Evolutionary conservation across 1,284 basidiomycete genomes (phyloP), one percentile per base, ranked within the genome.

Genomic region (Cystobasidiaceae sp.): DNA sequence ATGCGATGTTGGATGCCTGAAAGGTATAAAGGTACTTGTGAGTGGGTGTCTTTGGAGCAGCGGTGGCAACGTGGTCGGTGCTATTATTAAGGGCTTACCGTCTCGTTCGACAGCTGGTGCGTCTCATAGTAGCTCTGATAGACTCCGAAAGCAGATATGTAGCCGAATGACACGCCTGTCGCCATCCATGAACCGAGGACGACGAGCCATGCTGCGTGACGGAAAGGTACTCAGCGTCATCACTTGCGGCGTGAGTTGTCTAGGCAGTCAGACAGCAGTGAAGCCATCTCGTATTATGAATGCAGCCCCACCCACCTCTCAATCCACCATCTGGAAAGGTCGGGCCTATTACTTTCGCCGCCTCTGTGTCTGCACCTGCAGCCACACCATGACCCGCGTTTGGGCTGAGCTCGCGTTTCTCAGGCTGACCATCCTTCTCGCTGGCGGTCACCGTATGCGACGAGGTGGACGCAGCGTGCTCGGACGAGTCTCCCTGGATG

Each of bases 131-230:
- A 64, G 13, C 37, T 43, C 39, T 62, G 60, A 27, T 34, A 62
- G 49, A 62, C 60, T 23, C 60, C 60, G 34, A 62, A 62, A n/a
- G 60, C 41, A 8, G 60, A 62, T 39, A 62, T 62, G 41, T 62
- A 62, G 7, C 61, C 61, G 28, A 43, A 56, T 13, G 61, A 50
- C 3, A 50, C 60, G 13, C 44, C 27, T 0, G 60, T 62, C 4
- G 33, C 49, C 21, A 50, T 37, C 48, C 48, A 62, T 17, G 37
- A 25, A 33, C 46, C 61, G 7, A 56, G 21, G 2, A 55, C 51
- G 3, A 54, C 51, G 23, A 64, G 44, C 61, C 61, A 64, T n/a
- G 61, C 61, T 64, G 51, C 4, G 2, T 17, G 41, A 30, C 9
- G 27, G 11, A 3, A 8, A n/a, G n/a, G n/a, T n/a, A n/a, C n/a